Evolutionary conservation across 176 grass and related monocot genomes (phyloP).

Genomic region (Oryza australiensis): DNA sequence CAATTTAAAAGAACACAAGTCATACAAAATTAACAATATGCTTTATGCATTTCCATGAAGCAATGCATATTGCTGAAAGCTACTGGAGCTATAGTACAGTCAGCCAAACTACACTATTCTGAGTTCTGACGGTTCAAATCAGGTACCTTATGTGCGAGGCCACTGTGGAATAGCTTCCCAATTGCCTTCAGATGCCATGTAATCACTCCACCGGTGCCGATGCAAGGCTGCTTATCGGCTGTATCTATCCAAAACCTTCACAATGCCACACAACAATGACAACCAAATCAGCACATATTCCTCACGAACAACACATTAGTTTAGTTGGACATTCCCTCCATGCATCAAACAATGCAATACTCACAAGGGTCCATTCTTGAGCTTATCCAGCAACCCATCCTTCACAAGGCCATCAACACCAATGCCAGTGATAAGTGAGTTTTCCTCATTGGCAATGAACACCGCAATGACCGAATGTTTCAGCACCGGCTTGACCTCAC

Average conservation of each 20-base stretch:
- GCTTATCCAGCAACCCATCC: constrained; percentile 74
- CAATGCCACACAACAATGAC: constrained; percentile 7
- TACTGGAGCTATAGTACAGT: background rate
- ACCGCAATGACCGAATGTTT: constrained; percentile 81
- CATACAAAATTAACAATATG: background rate
- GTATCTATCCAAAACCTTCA: constrained; percentile 95
- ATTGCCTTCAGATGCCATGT: constrained; percentile 82
- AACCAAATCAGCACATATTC: constrained; percentile 17
- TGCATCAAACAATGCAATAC: constrained; percentile 24
- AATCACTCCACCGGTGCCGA: constrained; percentile 89
- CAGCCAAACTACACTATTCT: background rate
- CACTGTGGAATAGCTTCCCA: constrained; percentile 97
- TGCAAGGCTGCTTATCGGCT: constrained; percentile 92
- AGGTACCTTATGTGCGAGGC: constrained; percentile 88
- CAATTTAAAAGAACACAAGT: background rate
- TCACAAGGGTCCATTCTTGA: constrained; percentile 85
- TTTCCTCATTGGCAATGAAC: constrained; percentile 95
- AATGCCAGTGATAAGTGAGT: constrained; percentile 71
- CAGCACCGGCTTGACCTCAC: constrained; percentile 65
- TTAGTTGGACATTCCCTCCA: background rate
- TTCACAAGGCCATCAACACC: constrained; percentile 81
- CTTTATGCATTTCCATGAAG: background rate
- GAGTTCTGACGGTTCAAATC: constrained; percentile 8
- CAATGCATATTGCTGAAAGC: background rate
- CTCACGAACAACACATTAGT: background rate